Evolutionary conservation across 768 basidiomycete species (phyloP), one percentile per base, ranked within the genome.

Genomic region (Auriculariales sp.): DNA sequence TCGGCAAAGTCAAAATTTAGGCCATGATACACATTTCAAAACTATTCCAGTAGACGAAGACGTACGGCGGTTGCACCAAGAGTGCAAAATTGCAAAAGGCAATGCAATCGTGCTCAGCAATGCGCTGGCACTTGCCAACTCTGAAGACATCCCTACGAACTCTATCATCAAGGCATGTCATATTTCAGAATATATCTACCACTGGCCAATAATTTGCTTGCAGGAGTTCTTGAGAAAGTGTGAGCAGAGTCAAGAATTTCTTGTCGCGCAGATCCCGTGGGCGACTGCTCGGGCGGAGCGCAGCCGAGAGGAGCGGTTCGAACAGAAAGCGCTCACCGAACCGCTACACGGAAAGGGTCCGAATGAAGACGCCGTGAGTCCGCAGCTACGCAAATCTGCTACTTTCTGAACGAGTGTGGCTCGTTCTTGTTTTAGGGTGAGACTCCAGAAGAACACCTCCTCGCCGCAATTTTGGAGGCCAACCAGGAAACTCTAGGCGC

Each of bases 221-320:
- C 59, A 94, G 89, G 91, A 93, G 65, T 92, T 91, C 58, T 77
- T 85, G 57, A 58, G 63, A 14, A 86, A 87, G 58, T 91, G 89
- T 60, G 73, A 77, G 28, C 71, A 75, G 3, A 90, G 87, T 2
- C 88, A 90, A 62, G 90, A 91, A 52, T 73, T 92, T 10, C 77
- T 94, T 25, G 81, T 71, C 54, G 79, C 83, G 10, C 91, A 93
- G 64, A 91, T 95, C 57, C 79, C 85, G 5, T 94, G 92, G 91
- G 92, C 92, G 3, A 75, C 79, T 19, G 80, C 88, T 1, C 76
- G 80, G 11, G 90, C 90, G 1, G 82, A 84, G 56, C 77, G 77
- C 42, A 83, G 83, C 6, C 71, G 84, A 28, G 56, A 59, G 55
- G 49, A 60, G 51, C 48, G 56, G 53, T 47, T 52, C 28, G 47